Evolutionary conservation across 805 yeast genomes (phyloP).

Genomic region (Metschnikowia amazonensis): DNA sequence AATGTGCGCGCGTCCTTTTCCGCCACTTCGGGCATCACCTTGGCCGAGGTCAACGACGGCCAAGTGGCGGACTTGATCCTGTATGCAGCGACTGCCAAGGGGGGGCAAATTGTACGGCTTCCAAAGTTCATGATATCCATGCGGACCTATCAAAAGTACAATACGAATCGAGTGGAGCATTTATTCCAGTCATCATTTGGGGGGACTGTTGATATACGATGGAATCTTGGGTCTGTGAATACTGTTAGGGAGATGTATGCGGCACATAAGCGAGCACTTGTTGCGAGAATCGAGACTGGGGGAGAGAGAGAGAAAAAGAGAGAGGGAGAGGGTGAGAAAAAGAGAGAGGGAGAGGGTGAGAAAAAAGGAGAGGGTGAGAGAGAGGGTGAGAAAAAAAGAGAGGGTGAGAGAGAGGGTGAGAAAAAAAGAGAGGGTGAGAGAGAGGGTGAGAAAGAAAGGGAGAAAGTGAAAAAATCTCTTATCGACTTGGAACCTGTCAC

Average conservation of each 20-base stretch:
- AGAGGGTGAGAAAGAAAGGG: no score
- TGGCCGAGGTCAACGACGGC: conserved; percentile 43
- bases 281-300: conserved; percentile 44
- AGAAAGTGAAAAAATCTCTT: no score
- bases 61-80: conserved; percentile 53
- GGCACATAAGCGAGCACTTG: conserved; percentile 71
- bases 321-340: neutral
- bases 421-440: no score
- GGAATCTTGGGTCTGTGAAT: conserved; percentile 92
- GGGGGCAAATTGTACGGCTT: conserved; percentile 76
- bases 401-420: no score
- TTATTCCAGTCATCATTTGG: conserved; percentile 71
- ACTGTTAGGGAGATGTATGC: conserved; percentile 92
- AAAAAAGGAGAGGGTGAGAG: neutral
- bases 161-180: conserved; percentile 57
- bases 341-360: neutral
- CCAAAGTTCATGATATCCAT: conserved; percentile 73
- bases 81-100: conserved; percentile 57
- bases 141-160: conserved; percentile 64
- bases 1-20: conserved; percentile 69
- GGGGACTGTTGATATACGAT: conserved; percentile 84
- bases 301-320: conserved; percentile 12
- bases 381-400: no score
- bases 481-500: conserved; percentile 1
- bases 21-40: conserved; percentile 48